Percentiles rank a stretch among this genome's conserved stretches.
phyloP scores from a whole-genome alignment of 2,329 filamentous ascomycete genomes.

The Alternaria triticina region DNA sequence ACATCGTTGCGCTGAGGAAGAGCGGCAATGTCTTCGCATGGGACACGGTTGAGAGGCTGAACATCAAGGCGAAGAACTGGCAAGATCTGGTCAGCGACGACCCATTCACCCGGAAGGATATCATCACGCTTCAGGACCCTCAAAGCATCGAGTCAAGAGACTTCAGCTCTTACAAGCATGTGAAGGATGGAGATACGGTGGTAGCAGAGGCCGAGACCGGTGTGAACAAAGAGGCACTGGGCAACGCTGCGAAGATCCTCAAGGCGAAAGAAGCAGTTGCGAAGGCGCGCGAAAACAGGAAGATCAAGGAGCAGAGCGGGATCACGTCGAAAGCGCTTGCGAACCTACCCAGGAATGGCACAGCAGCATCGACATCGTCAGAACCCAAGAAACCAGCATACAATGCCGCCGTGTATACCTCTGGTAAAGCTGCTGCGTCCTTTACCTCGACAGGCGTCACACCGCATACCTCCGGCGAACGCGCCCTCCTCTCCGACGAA shows the following conservation, averaged over 20 bases:
- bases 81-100: constrained; percentile 85
- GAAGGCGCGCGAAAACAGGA: constrained; percentile 77
- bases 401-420: constrained; percentile 90
- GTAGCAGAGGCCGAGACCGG: constrained; percentile 72
- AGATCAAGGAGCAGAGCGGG: constrained; percentile 46
- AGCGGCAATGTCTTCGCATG: constrained; percentile 96
- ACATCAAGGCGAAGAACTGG: constrained; percentile 98
- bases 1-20: constrained; percentile 84
- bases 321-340: constrained; percentile 25
- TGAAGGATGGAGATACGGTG: constrained; percentile 81
- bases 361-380: constrained; percentile 34
- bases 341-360: constrained; percentile 29
- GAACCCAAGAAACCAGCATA: constrained; percentile 56
- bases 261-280: constrained; percentile 95
- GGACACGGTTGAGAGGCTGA: constrained; percentile 94
- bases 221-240: constrained; percentile 81
- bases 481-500: constrained; percentile 87
- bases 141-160: constrained; percentile 85
- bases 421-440: constrained; percentile 86
- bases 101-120: constrained; percentile 86
- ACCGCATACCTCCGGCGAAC: constrained; percentile 85
- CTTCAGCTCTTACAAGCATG: constrained; percentile 84
- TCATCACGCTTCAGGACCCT: constrained; percentile 95
- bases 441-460: constrained; percentile 96
- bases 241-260: constrained; percentile 80